Conservation (phyloP, 1,139 yeast species). For the Pichia sorboxylosa region DNA sequence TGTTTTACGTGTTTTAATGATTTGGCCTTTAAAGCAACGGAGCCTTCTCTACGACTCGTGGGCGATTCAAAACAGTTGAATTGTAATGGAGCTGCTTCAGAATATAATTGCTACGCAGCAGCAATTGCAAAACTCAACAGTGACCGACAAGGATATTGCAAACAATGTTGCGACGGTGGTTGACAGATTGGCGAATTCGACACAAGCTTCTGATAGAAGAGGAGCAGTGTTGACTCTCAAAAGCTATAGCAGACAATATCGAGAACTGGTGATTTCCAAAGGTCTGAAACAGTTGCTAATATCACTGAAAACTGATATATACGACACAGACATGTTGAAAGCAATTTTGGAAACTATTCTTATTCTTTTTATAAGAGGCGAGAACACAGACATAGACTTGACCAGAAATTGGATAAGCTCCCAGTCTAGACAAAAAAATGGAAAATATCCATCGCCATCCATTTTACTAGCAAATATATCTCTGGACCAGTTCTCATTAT, state of each 20-base stretch:
- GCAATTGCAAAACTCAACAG: no score
- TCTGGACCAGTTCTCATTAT: slow-evolving; percentile 77
- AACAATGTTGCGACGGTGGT: slow-evolving; percentile 85
- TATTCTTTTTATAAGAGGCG: slow-evolving; percentile 59
- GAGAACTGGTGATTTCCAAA: slow-evolving; percentile 84
- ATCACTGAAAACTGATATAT: slow-evolving; percentile 50
- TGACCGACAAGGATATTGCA: slow-evolving; percentile 45
- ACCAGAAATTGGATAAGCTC: slow-evolving; percentile 64
- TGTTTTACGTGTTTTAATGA: no score
- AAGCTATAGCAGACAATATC: slow-evolving; percentile 77
- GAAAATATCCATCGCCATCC: slow-evolving; percentile 75
- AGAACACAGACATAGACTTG: slow-evolving; percentile 37
- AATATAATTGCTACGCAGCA: slow-evolving; percentile 22
- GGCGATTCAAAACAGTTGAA: background rate
- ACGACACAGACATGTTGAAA: slow-evolving; percentile 63
- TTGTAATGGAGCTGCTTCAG: slow-evolving; percentile 22
- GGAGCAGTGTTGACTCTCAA: slow-evolving; percentile 88
- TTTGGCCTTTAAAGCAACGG: no score
- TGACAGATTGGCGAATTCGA: slow-evolving; percentile 77
- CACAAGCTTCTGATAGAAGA: slow-evolving; percentile 70
- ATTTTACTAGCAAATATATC: slow-evolving; percentile 41
- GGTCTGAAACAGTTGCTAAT: slow-evolving; percentile 69
- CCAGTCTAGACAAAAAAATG: slow-evolving; percentile 67
- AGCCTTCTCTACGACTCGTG: no score
- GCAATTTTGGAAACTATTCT: slow-evolving; percentile 80